Evolutionary conservation across 805 yeast genomes (phyloP), one percentile per base, ranked within the genome.

Genomic region (Komagataella pastoris): DNA sequence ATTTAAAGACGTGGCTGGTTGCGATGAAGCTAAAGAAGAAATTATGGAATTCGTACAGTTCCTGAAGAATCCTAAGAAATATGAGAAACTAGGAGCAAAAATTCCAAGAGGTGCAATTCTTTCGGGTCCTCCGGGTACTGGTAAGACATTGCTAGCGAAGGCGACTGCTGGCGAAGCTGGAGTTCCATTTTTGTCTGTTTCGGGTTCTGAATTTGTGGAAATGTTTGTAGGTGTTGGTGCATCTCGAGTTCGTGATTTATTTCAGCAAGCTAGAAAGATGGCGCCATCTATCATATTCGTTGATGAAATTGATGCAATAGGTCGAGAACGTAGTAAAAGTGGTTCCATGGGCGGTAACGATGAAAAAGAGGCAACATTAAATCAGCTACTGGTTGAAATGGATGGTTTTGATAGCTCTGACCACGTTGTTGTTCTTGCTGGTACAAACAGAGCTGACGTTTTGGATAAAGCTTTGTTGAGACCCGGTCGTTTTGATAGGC

Each of bases 161-260:
- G 97, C 97, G 10, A 89, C 97, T 23, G 97, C 97, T 2, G 97
- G 97, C 59, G 97, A 89, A 65, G 96, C 97, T 1, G 93, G 88
- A 50, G 97, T 89, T 50, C 96, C 97, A 23, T 89, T 89, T 65
- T 81, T 81, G 57, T 83, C 93, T 19, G 96, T 89, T 6, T 85
- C 95, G 1, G 97, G 96, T 59, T 88, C 96, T 12, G 97, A 89
- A 65, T 89, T 89, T 58, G 95, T 88, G n/a, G 96, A 89, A 66
- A 89, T 89, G 96, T 89, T 87, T 72, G 95, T 87, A 18, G 97
- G 97, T 69, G 96, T 89, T 23, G 97, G 97, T 70, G 96, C 97
- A 3, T 83, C 91, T 3, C 77, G 97, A 66, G 97, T 89, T 46
- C 85, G 97, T 65, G 97, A 90, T 63, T 74, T 89, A 61, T 89